Conservation (phyloP, 441 rosid species). For the Pelargonium myrrhifolium region DNA sequence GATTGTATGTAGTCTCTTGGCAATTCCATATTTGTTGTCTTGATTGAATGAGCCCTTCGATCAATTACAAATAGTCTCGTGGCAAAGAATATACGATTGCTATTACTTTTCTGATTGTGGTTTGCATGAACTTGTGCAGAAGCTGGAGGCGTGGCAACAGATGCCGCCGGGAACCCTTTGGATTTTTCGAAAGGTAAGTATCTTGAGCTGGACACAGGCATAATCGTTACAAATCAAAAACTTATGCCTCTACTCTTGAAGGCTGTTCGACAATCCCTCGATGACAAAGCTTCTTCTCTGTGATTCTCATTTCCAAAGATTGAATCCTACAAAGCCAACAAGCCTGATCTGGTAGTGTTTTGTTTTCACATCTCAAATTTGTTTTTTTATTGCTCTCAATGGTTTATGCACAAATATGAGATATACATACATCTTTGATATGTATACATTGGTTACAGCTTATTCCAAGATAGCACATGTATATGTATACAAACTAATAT, state of each 20-base stretch:
- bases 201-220: slow-evolving; percentile 64
- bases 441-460: no score
- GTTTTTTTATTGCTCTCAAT: no score
- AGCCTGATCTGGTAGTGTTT: no score
- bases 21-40: not conserved
- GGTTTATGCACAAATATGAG: no score
- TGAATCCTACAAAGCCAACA: not conserved
- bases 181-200: slow-evolving; percentile 78
- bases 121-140: slow-evolving; percentile 42
- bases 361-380: no score
- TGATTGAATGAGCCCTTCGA: not conserved
- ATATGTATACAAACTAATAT: not conserved
- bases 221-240: slow-evolving; percentile 70
- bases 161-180: slow-evolving; percentile 65
- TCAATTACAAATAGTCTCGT: not conserved
- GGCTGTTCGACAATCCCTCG: slow-evolving; percentile 71
- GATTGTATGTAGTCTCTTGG: no score
- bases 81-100: no score
- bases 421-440: no score
- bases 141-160: slow-evolving; percentile 77
- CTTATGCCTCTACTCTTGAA: slow-evolving; percentile 64
- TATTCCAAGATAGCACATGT: no score
- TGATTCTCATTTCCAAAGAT: slow-evolving; percentile 18
- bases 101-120: not conserved
- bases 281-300: slow-evolving; percentile 48